These are phyloP conservation scores for Bathelium albidoporum DNA, from an alignment of 495 filamentous ascomycete species.

Conservation along the genomic window DNA sequence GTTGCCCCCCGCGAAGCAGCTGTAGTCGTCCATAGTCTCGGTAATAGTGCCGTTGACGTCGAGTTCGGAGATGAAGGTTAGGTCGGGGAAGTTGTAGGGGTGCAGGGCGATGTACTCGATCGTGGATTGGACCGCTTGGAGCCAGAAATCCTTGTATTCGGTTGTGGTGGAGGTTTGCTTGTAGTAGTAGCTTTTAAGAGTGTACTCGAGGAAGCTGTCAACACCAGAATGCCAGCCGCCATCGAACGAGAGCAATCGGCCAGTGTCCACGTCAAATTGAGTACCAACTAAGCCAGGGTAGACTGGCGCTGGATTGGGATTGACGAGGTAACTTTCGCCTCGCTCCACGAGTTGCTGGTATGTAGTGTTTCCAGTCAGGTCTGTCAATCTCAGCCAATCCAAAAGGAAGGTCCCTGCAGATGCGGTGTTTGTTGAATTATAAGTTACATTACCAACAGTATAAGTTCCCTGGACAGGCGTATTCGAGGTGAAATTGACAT, in stretches of 20 bases:
- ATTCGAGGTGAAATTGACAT: slow-evolving; percentile 16
- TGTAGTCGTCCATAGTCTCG: slow-evolving; percentile 31
- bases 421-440: slow-evolving; percentile 15
- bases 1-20: slow-evolving; percentile 94
- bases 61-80: slow-evolving; percentile 19
- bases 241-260: slow-evolving; percentile 13
- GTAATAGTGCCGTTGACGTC: slow-evolving; percentile 18
- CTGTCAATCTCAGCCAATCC: slow-evolving; percentile 14
- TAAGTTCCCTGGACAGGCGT: slow-evolving; percentile 9
- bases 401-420: slow-evolving; percentile 15
- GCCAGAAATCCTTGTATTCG: slow-evolving; percentile 30
- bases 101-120: slow-evolving; percentile 22
- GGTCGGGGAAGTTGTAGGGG: slow-evolving; percentile 13
- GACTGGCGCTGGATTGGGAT: slow-evolving; percentile 11
- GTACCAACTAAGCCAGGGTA: slow-evolving; percentile 16
- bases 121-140: slow-evolving; percentile 29
- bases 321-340: slow-evolving; percentile 20
- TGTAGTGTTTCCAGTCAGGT: slow-evolving; percentile 15
- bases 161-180: slow-evolving; percentile 20
- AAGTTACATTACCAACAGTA: slow-evolving; percentile 11
- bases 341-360: slow-evolving; percentile 11
- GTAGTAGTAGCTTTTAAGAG: slow-evolving; percentile 32
- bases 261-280: slow-evolving; percentile 15
- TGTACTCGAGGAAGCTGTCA: slow-evolving; percentile 28
- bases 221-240: slow-evolving; percentile 16